Evolutionary conservation across 2,329 filamentous ascomycete species (phyloP).

Genomic region (Shiraia sp.): DNA sequence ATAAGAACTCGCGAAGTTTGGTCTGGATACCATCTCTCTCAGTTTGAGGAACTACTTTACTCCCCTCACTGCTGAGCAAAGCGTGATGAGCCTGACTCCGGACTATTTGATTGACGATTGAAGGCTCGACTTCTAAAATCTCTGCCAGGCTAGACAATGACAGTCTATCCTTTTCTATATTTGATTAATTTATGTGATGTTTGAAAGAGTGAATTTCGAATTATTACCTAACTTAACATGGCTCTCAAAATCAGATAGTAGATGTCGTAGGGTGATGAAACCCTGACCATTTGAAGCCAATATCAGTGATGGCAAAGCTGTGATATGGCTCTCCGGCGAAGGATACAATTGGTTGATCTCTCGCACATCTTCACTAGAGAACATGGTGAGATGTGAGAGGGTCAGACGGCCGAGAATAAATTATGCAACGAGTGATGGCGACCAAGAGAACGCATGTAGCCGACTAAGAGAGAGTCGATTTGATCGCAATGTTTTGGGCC

Average conservation of each 20-base stretch:
- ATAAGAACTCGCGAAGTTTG: conserved; percentile 11
- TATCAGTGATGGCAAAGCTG: conserved; percentile 20
- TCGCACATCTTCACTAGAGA: conserved; percentile 37
- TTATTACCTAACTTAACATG: conserved; percentile 18
- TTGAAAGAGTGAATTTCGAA: conserved; percentile 6
- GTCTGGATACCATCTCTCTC: conserved; percentile 22
- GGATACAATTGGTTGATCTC: conserved; percentile 30
- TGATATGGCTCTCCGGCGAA: conserved; percentile 12
- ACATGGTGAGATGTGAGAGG: conserved; percentile 26
- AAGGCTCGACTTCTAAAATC: conserved; percentile 25
- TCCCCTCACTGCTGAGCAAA: conserved; percentile 27
- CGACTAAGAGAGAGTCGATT: no score
- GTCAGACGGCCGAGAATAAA: no score
- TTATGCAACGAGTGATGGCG: no score
- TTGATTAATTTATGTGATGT: conserved; percentile 2
- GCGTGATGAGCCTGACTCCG: conserved; percentile 17
- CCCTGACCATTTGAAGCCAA: conserved; percentile 25
- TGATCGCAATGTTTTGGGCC: no score
- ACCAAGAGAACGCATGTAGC: no score
- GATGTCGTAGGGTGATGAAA: conserved; percentile 29
- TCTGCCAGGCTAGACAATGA: conserved; percentile 16
- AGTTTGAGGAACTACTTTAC: conserved; percentile 27
- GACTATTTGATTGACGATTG: conserved; percentile 24
- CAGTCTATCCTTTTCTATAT: conserved; percentile 16
- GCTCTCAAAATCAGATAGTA: conserved; percentile 23